Conservation (phyloP, 306 rosid species). For the Abrus pulchellus region DNA sequence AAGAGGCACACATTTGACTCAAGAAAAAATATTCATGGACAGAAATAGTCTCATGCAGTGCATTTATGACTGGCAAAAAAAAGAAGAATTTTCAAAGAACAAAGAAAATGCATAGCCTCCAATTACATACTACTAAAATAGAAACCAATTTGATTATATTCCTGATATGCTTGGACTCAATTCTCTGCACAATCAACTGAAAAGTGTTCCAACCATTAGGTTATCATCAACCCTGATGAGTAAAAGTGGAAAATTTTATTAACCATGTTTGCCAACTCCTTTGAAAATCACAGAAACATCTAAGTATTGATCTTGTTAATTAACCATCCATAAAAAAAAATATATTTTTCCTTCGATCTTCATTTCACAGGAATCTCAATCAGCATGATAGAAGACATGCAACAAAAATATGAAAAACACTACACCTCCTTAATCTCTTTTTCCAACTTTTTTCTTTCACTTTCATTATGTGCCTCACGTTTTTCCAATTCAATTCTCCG, state of each 20-base stretch:
- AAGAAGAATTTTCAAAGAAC: neutral
- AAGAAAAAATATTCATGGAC: neutral
- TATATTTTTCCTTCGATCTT: constrained; percentile 24
- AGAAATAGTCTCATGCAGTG: constrained; percentile 14
- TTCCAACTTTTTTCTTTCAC: constrained; percentile 79
- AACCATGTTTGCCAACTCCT: constrained; percentile 20
- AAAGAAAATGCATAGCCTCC: constrained; percentile 28
- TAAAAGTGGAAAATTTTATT: constrained; percentile 14
- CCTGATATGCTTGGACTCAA: constrained; percentile 26
- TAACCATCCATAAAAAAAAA: neutral
- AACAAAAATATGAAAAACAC: constrained; percentile 46
- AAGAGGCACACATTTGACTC: neutral
- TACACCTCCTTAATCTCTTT: constrained; percentile 86
- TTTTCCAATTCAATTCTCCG: constrained; percentile 82
- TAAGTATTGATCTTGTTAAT: neutral
- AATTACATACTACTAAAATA: constrained; percentile 22
- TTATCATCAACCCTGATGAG: constrained; percentile 17
- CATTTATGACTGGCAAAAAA: constrained; percentile 10
- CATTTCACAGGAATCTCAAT: constrained; percentile 38
- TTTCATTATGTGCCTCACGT: constrained; percentile 85
- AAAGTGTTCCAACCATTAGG: constrained; percentile 34
- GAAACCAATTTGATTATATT: constrained; percentile 29
- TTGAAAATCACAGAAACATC: constrained; percentile 20
- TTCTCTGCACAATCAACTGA: constrained; percentile 12
- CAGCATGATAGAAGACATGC: constrained; percentile 45